Evolutionary conservation across 768 basidiomycete genomes (phyloP).

Genomic region (Daedalea quercina): DNA sequence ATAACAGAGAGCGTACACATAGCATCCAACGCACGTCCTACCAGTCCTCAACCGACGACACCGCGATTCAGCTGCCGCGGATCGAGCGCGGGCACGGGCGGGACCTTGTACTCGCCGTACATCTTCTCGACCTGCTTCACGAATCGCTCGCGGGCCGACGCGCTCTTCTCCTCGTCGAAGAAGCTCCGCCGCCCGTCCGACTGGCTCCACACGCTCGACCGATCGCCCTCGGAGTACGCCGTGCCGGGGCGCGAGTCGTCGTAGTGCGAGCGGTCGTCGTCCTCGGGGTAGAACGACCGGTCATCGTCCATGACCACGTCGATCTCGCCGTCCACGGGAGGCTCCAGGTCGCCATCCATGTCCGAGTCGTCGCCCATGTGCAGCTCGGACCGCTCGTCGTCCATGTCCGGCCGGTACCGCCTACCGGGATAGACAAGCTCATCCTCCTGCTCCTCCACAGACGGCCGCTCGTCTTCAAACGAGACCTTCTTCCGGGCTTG

Average conservation of each 20-base stretch:
- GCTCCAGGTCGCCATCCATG: not conserved
- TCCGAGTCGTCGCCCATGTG: constrained; percentile 1
- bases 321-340: constrained; percentile 3
- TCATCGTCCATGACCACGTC: constrained; percentile 15
- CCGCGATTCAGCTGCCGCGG: not conserved
- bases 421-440: too few species aligned
- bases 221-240: constrained; percentile 22
- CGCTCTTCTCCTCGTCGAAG: constrained; percentile 47
- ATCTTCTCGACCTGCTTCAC: constrained; percentile 46
- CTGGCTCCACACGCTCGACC: constrained; percentile 40
- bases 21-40: not conserved
- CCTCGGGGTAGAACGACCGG: constrained; percentile 20
- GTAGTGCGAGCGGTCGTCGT: constrained; percentile 9
- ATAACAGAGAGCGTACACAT: not conserved
- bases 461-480: constrained; percentile 6
- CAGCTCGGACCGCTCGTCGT: constrained; percentile 1
- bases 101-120: constrained; percentile 34
- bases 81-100: constrained; percentile 36
- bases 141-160: constrained; percentile 41
- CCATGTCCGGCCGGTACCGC: too few species aligned
- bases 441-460: too few species aligned
- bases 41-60: not conserved
- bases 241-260: constrained; percentile 21
- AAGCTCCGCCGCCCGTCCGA: constrained; percentile 39
- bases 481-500: not conserved